A percentile compares a stretch with the other conserved stretches of the same genome.
Evolutionary conservation across 2,329 filamentous ascomycete genomes (phyloP).

Genomic region (Penicillium sp.): DNA sequence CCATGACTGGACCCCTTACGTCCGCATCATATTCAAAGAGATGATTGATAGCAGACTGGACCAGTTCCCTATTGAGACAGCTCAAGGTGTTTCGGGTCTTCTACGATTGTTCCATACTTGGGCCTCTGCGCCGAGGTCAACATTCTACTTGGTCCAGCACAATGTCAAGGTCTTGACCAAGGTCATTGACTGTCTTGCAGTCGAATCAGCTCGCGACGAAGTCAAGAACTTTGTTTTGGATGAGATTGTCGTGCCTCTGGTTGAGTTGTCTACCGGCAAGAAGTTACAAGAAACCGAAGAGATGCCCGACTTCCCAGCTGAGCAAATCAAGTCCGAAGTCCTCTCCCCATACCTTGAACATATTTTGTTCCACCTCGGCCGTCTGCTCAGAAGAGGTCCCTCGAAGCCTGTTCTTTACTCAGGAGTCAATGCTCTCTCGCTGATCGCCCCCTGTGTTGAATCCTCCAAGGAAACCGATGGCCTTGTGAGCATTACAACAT

Average conservation of each 20-base stretch:
- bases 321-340: constrained; percentile 37
- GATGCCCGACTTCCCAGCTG: constrained; percentile 39
- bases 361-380: constrained; percentile 56
- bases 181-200: constrained; percentile 67
- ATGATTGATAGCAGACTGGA: constrained; percentile 72
- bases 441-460: constrained; percentile 66
- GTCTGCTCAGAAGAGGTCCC: constrained; percentile 54
- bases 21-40: constrained; percentile 67
- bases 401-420: constrained; percentile 73
- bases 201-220: constrained; percentile 74
- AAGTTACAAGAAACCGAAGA: constrained; percentile 52
- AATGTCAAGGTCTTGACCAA: constrained; percentile 60
- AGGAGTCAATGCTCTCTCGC: constrained; percentile 74
- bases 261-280: constrained; percentile 56
- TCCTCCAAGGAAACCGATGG: constrained; percentile 63
- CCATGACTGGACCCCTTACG: constrained; percentile 69
- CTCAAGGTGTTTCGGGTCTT: constrained; percentile 80
- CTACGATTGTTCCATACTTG: constrained; percentile 78
- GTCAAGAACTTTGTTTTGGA: constrained; percentile 78
- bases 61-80: constrained; percentile 77
- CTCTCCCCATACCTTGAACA: constrained; percentile 59
- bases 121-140: constrained; percentile 64
- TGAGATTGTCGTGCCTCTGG: constrained; percentile 66
- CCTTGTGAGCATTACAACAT: constrained; percentile 74
- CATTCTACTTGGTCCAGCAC: constrained; percentile 65